phyloP scores from a whole-genome alignment of 2,329 filamentous ascomycete species.

The Epichloe baconii region DNA sequence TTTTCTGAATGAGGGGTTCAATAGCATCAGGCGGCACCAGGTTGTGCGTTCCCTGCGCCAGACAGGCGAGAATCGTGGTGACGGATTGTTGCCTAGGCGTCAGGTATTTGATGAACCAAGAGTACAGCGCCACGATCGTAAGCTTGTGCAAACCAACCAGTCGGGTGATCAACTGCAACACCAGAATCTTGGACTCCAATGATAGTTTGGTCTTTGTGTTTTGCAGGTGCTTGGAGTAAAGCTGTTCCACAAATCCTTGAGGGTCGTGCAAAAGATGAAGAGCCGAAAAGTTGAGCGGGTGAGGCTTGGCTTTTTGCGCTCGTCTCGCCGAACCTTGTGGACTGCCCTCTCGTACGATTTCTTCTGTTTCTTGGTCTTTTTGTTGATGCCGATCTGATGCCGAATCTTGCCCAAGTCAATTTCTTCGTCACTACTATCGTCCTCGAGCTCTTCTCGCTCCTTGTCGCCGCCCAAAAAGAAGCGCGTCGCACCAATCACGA shows the following conservation, averaged over 20 bases:
- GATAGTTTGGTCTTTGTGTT: constrained; percentile 74
- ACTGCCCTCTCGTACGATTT: constrained; percentile 69
- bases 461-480: constrained; percentile 98
- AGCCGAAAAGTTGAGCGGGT: constrained; percentile 89
- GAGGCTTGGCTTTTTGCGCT: constrained; percentile 75
- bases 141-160: constrained; percentile 88
- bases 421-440: constrained; percentile 73
- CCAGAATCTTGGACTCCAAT: constrained; percentile 78
- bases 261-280: constrained; percentile 89
- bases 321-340: constrained; percentile 66
- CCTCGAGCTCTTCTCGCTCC: constrained; percentile 83
- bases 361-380: constrained; percentile 83
- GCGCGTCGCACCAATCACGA: constrained; percentile 70
- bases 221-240: constrained; percentile 86
- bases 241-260: constrained; percentile 78
- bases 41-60: constrained; percentile 84
- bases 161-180: constrained; percentile 80
- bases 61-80: constrained; percentile 81
- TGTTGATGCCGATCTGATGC: constrained; percentile 85
- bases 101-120: constrained; percentile 88
- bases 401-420: constrained; percentile 68
- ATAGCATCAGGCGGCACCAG: constrained; percentile 86
- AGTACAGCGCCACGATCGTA: constrained; percentile 81
- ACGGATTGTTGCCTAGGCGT: constrained; percentile 81
- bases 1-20: constrained; percentile 84